These are phyloP conservation scores for Coleophoma eucalyptorum DNA, from an alignment of 2,329 filamentous ascomycete genomes.

Conservation along the genomic window DNA sequence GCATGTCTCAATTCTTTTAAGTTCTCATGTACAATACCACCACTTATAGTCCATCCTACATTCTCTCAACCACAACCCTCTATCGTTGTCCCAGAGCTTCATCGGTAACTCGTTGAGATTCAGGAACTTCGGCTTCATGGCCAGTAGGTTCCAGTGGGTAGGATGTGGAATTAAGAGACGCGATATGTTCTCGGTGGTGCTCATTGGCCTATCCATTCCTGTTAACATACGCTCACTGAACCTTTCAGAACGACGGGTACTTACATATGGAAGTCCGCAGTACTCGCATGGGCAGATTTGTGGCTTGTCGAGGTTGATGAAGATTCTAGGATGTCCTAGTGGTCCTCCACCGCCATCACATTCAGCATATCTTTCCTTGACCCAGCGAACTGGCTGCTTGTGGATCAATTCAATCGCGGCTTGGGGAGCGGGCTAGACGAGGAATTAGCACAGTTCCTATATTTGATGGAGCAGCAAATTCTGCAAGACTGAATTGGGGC, in stretches of 20 bases:
- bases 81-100: constrained; percentile 59
- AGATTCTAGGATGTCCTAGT: constrained; percentile 86
- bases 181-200: constrained; percentile 78
- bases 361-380: constrained; percentile 72
- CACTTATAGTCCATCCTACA: constrained; percentile 12
- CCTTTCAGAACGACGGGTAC: constrained; percentile 26
- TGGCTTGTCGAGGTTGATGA: constrained; percentile 97
- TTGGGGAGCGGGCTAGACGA: constrained; percentile 72
- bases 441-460: constrained; percentile 23
- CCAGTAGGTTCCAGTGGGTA: constrained; percentile 71
- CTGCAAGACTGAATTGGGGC: background rate
- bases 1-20: too few relatives aligned
- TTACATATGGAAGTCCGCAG: constrained; percentile 89
- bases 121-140: constrained; percentile 53
- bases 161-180: constrained; percentile 74
- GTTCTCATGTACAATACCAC: background rate
- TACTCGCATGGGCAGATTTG: constrained; percentile 89
- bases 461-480: background rate
- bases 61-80: constrained; percentile 1
- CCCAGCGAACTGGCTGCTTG: constrained; percentile 92
- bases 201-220: constrained; percentile 70
- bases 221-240: constrained; percentile 11
- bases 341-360: constrained; percentile 94
- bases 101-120: constrained; percentile 54
- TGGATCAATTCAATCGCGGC: constrained; percentile 96